Percentiles rank a stretch among this genome's conserved stretches.
Conservation (phyloP, 164 flowering plant species). For the Umbellularia californica region DNA sequence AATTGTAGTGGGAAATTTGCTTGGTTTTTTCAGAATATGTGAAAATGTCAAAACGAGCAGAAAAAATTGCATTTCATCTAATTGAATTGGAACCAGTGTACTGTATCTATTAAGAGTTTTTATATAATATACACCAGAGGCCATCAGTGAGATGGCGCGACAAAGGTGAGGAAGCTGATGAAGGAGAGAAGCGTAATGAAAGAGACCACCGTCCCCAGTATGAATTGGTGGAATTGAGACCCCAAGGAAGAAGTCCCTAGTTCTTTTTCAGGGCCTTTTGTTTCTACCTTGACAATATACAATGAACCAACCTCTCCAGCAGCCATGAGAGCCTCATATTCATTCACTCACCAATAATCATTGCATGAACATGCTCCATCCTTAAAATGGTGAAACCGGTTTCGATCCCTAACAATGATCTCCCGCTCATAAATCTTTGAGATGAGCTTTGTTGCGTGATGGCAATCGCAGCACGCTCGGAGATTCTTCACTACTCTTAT, state of each 20-base stretch:
- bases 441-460: constrained; percentile 7
- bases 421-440: constrained; percentile 1
- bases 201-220: constrained; percentile 2
- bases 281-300: not conserved
- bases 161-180: constrained; percentile 18
- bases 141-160: constrained; percentile 19
- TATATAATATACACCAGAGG: constrained; percentile 17
- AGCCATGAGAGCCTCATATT: not conserved
- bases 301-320: not conserved
- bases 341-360: constrained; percentile 14
- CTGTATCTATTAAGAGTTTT: constrained; percentile 20
- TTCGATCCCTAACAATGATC: constrained; percentile 9
- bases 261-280: not conserved
- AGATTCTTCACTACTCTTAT: constrained; percentile 10
- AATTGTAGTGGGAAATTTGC: constrained; percentile 22
- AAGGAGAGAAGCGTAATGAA: constrained; percentile 16
- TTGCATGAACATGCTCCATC: constrained; percentile 8
- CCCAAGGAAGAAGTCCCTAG: too few relatives aligned
- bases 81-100: constrained; percentile 22
- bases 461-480: constrained; percentile 9
- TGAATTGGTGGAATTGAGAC: too few relatives aligned
- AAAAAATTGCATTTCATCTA: constrained; percentile 20
- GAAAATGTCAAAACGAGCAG: constrained; percentile 24
- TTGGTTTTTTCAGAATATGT: constrained; percentile 24
- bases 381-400: constrained; percentile 13